These are phyloP conservation scores for Fusarium austroafricanum DNA, from an alignment of 2,329 filamentous ascomycete species.

Conservation along the genomic window DNA sequence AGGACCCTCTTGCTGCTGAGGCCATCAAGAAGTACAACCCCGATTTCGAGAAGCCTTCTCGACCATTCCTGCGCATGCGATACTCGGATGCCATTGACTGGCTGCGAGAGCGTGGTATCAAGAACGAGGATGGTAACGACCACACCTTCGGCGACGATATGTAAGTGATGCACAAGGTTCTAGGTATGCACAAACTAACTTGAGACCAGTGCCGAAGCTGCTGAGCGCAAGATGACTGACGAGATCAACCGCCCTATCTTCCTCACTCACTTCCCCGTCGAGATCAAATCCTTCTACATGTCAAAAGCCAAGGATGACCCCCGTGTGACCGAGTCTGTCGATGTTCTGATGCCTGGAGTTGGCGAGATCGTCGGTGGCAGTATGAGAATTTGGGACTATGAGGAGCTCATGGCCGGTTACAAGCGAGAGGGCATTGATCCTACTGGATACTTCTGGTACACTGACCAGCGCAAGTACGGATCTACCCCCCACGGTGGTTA, in stretches of 20 bases:
- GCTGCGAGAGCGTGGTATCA: slow-evolving; percentile 89
- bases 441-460: slow-evolving; percentile 97
- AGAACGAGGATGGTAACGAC: slow-evolving; percentile 90
- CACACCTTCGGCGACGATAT: slow-evolving; percentile 98
- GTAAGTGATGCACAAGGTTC: neutral
- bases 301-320: slow-evolving; percentile 82
- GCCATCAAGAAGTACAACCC: slow-evolving; percentile 92
- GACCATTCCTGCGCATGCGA: slow-evolving; percentile 94
- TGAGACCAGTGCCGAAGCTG: slow-evolving; percentile 77
- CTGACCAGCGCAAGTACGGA: slow-evolving; percentile 94
- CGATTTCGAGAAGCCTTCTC: slow-evolving; percentile 80
- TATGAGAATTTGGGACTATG: slow-evolving; percentile 94
- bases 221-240: slow-evolving; percentile 97
- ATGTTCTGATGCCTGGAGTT: slow-evolving; percentile 88
- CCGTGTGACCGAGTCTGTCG: slow-evolving; percentile 92
- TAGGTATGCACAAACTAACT: neutral
- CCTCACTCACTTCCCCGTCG: slow-evolving; percentile 94
- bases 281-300: slow-evolving; percentile 99
- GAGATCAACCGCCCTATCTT: slow-evolving; percentile 95
- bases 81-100: slow-evolving; percentile 95
- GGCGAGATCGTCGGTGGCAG: slow-evolving; percentile 96
- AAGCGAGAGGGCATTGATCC: slow-evolving; percentile 87
- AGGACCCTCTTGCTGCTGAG: slow-evolving; percentile 76
- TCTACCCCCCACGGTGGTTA: slow-evolving; percentile 93
- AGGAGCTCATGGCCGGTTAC: slow-evolving; percentile 90